phyloP scores from a whole-genome alignment of 768 basidiomycete species.

The Inosperma sp. region DNA sequence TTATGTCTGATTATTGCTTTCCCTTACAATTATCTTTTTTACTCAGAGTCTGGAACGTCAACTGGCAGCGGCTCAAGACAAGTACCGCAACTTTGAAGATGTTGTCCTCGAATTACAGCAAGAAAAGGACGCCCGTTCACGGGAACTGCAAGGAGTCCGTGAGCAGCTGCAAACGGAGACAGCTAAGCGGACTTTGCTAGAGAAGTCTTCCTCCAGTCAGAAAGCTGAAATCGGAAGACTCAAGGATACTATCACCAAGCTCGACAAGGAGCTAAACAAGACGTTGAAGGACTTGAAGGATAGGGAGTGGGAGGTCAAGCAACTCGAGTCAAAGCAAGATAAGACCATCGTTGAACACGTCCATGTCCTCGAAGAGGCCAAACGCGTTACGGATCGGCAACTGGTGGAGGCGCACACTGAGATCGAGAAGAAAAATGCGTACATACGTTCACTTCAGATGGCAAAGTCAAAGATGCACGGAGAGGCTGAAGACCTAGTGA shows the following conservation, averaged over 20 bases:
- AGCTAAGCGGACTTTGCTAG: conserved; percentile 67
- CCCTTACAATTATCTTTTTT: conserved; percentile 1
- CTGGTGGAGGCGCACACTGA: conserved; percentile 78
- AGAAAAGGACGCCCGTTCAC: conserved; percentile 68
- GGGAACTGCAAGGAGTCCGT: conserved; percentile 64
- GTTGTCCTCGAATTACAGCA: conserved; percentile 78
- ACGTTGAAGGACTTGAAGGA: conserved; percentile 73
- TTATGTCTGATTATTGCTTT: background rate
- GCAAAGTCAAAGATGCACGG: conserved; percentile 65
- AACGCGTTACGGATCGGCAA: conserved; percentile 89
- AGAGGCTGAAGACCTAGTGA: conserved; percentile 78
- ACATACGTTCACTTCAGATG: conserved; percentile 86
- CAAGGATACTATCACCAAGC: conserved; percentile 65
- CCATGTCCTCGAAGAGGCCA: conserved; percentile 93
- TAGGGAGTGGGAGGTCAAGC: conserved; percentile 82
- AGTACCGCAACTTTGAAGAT: conserved; percentile 86
- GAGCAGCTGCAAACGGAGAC: conserved; percentile 75
- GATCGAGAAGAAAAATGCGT: conserved; percentile 63
- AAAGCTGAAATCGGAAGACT: conserved; percentile 66
- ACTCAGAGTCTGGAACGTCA: conserved; percentile 72
- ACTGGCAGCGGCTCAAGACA: conserved; percentile 62
- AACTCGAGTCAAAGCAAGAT: conserved; percentile 83
- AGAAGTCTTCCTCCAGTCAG: conserved; percentile 56
- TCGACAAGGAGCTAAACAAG: conserved; percentile 78
- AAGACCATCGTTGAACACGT: conserved; percentile 99